These are phyloP conservation scores for Mortierella sp. DNA, from an alignment of 371 early-diverging fungal genomes.

Conservation along the genomic window DNA sequence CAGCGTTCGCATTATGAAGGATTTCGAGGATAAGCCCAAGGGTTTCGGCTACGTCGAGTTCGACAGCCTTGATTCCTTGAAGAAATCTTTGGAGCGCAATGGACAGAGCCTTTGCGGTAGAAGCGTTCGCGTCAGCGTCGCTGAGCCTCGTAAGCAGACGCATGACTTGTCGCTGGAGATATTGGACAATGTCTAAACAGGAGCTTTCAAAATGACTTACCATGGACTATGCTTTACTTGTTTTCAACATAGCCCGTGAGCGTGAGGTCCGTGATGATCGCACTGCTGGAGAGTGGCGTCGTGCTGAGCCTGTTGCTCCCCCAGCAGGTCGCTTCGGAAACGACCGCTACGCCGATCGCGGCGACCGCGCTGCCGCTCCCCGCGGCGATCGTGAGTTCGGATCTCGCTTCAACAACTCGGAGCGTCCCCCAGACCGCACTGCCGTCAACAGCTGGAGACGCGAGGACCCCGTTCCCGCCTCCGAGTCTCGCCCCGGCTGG, in stretches of 20 bases:
- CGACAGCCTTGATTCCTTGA: constrained; percentile 84
- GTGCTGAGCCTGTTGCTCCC: constrained; percentile 57
- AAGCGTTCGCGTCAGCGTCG: constrained; percentile 86
- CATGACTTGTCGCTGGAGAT: not conserved
- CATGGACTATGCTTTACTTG: not conserved
- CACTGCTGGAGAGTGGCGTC: constrained; percentile 65
- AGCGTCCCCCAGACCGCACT: constrained; percentile 63
- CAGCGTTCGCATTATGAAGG: constrained; percentile 79
- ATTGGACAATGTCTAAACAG: not conserved
- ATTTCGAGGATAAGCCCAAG: constrained; percentile 84
- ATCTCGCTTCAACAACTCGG: constrained; percentile 59
- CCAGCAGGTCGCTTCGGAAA: constrained; percentile 51
- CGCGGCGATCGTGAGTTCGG: constrained; percentile 65
- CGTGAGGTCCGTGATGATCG: constrained; percentile 60
- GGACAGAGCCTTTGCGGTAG: constrained; percentile 75
- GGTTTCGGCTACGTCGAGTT: constrained; percentile 98
- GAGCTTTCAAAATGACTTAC: not conserved
- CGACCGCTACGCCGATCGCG: constrained; percentile 38
- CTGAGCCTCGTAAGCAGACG: constrained; percentile 82
- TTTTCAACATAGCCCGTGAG: constrained; percentile 49
- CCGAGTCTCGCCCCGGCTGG: constrained; percentile 51
- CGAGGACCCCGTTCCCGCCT: constrained; percentile 57
- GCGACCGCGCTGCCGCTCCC: constrained; percentile 61
- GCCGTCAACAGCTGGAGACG: constrained; percentile 71
- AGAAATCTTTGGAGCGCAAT: constrained; percentile 77